A percentile compares a stretch with the other conserved stretches of the same genome.
phyloP scores from a whole-genome alignment of 2,329 filamentous ascomycete species.

The Fusarium nygamai region DNA sequence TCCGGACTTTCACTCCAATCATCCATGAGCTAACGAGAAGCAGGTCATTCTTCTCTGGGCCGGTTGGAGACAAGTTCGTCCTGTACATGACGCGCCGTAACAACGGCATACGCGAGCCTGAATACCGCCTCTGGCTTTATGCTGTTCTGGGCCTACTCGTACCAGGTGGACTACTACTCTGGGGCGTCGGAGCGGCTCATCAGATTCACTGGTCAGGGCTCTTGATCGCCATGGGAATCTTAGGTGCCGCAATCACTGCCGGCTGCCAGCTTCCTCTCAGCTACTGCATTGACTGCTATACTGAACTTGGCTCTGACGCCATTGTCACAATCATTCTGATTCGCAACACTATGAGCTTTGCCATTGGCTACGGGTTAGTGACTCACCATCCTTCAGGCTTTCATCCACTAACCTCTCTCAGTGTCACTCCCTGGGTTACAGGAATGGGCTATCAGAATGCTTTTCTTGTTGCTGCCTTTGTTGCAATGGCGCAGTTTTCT shows the following conservation, averaged over 20 bases:
- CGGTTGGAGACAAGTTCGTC: background rate
- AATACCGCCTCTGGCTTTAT: background rate
- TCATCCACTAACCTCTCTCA: background rate
- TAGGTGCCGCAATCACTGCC: background rate
- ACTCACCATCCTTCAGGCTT: accelerated
- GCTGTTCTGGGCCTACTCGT: background rate
- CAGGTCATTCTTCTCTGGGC: background rate
- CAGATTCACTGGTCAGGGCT: background rate
- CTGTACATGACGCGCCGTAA: background rate
- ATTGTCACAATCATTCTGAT: background rate
- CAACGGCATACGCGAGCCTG: background rate
- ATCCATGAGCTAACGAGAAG: background rate
- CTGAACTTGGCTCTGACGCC: background rate
- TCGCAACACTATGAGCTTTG: background rate
- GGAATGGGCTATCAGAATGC: background rate
- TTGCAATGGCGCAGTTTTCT: background rate
- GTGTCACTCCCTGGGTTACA: background rate
- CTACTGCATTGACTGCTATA: background rate
- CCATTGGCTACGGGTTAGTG: background rate
- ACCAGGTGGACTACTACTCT: background rate
- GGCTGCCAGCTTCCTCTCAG: background rate
- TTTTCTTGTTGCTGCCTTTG: background rate
- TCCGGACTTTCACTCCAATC: accelerated
- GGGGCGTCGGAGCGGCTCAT: background rate
- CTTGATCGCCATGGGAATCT: background rate